Evolutionary conservation across 768 basidiomycete species (phyloP).

Genomic region (Mycena rebaudengoi): DNA sequence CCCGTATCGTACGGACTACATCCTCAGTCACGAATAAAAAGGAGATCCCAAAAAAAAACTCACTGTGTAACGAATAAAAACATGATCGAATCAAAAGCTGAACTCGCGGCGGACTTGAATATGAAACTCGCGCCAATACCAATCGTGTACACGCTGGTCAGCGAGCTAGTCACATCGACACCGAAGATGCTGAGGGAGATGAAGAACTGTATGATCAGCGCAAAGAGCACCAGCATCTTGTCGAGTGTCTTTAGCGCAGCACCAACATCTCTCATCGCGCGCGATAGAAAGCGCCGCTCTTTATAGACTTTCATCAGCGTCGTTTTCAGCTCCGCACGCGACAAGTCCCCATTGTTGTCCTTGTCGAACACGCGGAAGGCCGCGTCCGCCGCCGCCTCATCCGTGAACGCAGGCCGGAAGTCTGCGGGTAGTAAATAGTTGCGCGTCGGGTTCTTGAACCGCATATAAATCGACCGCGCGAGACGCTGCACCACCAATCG

Average conservation of each 20-base stretch:
- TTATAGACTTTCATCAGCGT: slow-evolving; percentile 76
- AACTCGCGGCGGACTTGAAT: slow-evolving; percentile 78
- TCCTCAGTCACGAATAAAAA: slow-evolving; percentile 87
- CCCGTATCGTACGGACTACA: slow-evolving; percentile 66
- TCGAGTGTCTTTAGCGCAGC: slow-evolving; percentile 73
- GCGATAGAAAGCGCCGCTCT: slow-evolving; percentile 78
- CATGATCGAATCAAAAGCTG: slow-evolving; percentile 82
- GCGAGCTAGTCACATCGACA: slow-evolving; percentile 66
- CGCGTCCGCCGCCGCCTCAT: slow-evolving; percentile 60
- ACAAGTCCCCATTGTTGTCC: slow-evolving; percentile 81
- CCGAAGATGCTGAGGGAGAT: slow-evolving; percentile 78
- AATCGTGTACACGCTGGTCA: slow-evolving; percentile 79
- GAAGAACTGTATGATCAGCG: slow-evolving; percentile 72
- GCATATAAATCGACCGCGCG: slow-evolving; percentile 70
- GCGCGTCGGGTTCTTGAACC: slow-evolving; percentile 65
- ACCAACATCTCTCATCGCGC: slow-evolving; percentile 80
- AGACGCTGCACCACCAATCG: slow-evolving; percentile 56
- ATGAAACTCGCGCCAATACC: slow-evolving; percentile 81
- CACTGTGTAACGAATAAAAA: slow-evolving; percentile 87
- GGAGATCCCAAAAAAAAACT: too few species aligned
- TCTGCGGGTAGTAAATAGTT: slow-evolving; percentile 72
- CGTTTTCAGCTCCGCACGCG: slow-evolving; percentile 78
- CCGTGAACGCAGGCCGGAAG: slow-evolving; percentile 73
- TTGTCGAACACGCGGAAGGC: slow-evolving; percentile 82
- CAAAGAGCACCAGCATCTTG: slow-evolving; percentile 68